Percentiles rank a stretch among this genome's conserved stretches.
phyloP scores from a whole-genome alignment of 352 stramenopile species.

The Discostella stelligera region DNA sequence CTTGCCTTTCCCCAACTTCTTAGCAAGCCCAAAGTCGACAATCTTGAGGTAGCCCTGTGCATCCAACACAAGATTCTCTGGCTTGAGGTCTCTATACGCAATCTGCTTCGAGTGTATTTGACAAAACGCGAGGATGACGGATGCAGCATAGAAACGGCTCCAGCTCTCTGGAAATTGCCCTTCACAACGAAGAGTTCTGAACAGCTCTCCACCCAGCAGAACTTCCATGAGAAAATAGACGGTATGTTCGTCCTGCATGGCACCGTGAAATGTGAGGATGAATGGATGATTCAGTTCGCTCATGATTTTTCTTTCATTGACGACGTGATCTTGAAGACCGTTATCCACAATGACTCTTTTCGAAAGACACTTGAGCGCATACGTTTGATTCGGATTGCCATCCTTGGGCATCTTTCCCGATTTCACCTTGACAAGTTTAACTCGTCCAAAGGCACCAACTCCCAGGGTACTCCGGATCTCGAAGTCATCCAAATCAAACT shows the following conservation, averaged over 20 bases:
- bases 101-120: slow-evolving; percentile 86
- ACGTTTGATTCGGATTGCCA: slow-evolving; percentile 59
- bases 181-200: slow-evolving; percentile 87
- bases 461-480: slow-evolving; percentile 92
- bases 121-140: slow-evolving; percentile 73
- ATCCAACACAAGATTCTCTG: slow-evolving; percentile 91
- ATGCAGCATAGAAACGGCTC: slow-evolving; percentile 77
- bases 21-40: slow-evolving; percentile 88
- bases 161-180: slow-evolving; percentile 64
- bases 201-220: slow-evolving; percentile 90
- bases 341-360: slow-evolving; percentile 92
- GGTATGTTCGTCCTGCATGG: slow-evolving; percentile 89
- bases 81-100: slow-evolving; percentile 91
- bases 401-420: slow-evolving; percentile 28
- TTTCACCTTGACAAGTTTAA: slow-evolving; percentile 87
- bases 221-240: slow-evolving; percentile 94
- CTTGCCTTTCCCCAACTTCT: slow-evolving; percentile 80
- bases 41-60: slow-evolving; percentile 87
- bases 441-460: slow-evolving; percentile 87
- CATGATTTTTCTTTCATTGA: slow-evolving; percentile 90
- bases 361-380: slow-evolving; percentile 90
- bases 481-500: slow-evolving; percentile 83
- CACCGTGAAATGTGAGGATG: slow-evolving; percentile 88
- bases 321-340: slow-evolving; percentile 89
- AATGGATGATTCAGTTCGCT: slow-evolving; percentile 88